Evolutionary conservation across 495 filamentous ascomycete genomes (phyloP).

Genomic region (Penicillium dipodomyicola): DNA sequence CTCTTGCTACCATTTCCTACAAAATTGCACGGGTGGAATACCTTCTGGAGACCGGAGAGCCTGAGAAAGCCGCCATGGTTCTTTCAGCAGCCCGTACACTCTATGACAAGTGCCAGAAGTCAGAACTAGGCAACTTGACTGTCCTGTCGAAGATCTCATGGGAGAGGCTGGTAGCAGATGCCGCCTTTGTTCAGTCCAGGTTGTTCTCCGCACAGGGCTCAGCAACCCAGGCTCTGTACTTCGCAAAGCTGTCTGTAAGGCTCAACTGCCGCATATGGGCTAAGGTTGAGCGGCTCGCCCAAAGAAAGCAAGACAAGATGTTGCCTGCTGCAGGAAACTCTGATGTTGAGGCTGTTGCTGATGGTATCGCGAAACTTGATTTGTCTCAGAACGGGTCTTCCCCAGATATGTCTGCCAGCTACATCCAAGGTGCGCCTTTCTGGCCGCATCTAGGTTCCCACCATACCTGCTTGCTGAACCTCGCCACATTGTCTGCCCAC

Average conservation of each 20-base stretch:
- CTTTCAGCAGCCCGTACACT: conserved; percentile 33
- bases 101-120: conserved; percentile 37
- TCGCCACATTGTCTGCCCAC: conserved; percentile 74
- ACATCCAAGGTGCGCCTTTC: conserved; percentile 62
- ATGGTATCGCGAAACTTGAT: conserved; percentile 45
- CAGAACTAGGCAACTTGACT: conserved; percentile 27
- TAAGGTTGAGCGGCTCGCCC: conserved; percentile 55
- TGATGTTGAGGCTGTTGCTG: conserved; percentile 42
- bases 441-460: conserved; percentile 77
- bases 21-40: conserved; percentile 75
- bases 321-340: conserved; percentile 24
- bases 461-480: conserved; percentile 63
- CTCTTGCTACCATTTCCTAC: conserved; percentile 52
- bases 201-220: conserved; percentile 63
- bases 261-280: conserved; percentile 70
- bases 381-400: conserved; percentile 30
- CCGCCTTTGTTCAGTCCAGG: conserved; percentile 58
- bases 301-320: conserved; percentile 35
- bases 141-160: conserved; percentile 40
- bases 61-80: conserved; percentile 48
- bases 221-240: conserved; percentile 60
- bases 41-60: conserved; percentile 62
- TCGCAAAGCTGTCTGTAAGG: conserved; percentile 64
- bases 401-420: conserved; percentile 28
- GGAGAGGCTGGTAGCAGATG: conserved; percentile 50